Conservation (phyloP, 352 stramenopile species). For the Globisporangium spinosum region DNA sequence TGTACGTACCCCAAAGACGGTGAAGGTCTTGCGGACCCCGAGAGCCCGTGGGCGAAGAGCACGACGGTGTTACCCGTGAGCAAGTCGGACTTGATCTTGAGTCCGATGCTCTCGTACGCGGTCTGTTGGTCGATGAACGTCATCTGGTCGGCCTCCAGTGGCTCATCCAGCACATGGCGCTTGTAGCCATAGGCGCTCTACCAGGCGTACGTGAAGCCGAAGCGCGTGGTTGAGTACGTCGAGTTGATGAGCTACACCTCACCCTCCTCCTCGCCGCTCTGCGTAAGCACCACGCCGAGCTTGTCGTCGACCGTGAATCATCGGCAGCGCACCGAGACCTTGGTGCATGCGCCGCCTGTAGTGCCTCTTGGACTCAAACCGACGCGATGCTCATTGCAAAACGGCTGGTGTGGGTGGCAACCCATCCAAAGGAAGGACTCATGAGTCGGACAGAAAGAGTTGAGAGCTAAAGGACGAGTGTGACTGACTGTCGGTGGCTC, state of each 20-base stretch:
- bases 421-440: too few relatives aligned
- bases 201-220: conserved; percentile 92
- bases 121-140: conserved; percentile 87
- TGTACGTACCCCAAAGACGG: conserved; percentile 73
- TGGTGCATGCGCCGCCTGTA: too few relatives aligned
- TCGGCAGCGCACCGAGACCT: conserved; percentile 77
- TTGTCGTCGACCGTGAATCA: conserved; percentile 90
- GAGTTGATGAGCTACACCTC: conserved; percentile 93
- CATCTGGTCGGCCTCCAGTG: conserved; percentile 76
- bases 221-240: conserved; percentile 91
- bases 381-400: too few relatives aligned
- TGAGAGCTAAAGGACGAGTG: too few relatives aligned
- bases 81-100: conserved; percentile 92
- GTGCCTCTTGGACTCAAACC: too few relatives aligned
- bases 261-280: conserved; percentile 90
- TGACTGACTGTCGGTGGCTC: too few relatives aligned
- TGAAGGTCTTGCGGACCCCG: conserved; percentile 92
- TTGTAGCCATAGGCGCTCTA: conserved; percentile 93
- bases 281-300: conserved; percentile 89
- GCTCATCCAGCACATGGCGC: conserved; percentile 72
- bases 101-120: conserved; percentile 85
- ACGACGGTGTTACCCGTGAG: conserved; percentile 91
- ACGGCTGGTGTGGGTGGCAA: too few relatives aligned
- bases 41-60: conserved; percentile 92
- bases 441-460: too few relatives aligned